phyloP scores from a whole-genome alignment of 2,329 filamentous ascomycete genomes.

The Didymella glomerata region DNA sequence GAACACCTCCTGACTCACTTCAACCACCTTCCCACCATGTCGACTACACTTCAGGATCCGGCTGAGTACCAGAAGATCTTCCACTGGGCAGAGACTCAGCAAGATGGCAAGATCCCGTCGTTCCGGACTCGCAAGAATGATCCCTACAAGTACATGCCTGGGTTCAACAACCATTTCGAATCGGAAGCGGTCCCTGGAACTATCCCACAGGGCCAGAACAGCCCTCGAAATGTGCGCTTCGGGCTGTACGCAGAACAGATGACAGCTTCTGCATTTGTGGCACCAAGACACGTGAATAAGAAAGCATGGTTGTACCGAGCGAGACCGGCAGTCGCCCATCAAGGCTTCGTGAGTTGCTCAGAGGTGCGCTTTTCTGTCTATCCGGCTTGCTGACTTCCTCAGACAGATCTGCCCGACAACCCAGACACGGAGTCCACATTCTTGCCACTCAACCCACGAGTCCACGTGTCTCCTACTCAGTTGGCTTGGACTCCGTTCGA shows the following conservation, averaged over 20 bases:
- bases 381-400: not conserved
- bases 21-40: not conserved
- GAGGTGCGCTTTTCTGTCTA: not conserved
- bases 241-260: conserved; percentile 58
- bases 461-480: not conserved
- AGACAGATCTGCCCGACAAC: conserved; percentile 35
- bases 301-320: conserved; percentile 58
- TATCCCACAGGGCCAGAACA: conserved; percentile 44
- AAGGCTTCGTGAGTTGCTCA: conserved; percentile 27
- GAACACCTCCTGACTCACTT: not conserved
- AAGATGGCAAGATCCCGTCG: not conserved
- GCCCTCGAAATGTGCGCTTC: conserved; percentile 32
- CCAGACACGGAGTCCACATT: conserved; percentile 32
- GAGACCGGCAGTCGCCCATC: conserved; percentile 55
- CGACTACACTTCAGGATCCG: not conserved
- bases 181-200: conserved; percentile 56
- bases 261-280: conserved; percentile 56
- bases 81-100: not conserved
- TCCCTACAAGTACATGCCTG: conserved; percentile 51
- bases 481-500: conserved; percentile 1
- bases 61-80: not conserved
- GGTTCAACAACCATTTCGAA: conserved; percentile 52
- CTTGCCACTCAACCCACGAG: not conserved
- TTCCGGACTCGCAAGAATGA: conserved; percentile 41
- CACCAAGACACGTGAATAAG: conserved; percentile 54